phyloP scores from a whole-genome alignment of 768 basidiomycete species.

The Trametes cinnabarina region DNA sequence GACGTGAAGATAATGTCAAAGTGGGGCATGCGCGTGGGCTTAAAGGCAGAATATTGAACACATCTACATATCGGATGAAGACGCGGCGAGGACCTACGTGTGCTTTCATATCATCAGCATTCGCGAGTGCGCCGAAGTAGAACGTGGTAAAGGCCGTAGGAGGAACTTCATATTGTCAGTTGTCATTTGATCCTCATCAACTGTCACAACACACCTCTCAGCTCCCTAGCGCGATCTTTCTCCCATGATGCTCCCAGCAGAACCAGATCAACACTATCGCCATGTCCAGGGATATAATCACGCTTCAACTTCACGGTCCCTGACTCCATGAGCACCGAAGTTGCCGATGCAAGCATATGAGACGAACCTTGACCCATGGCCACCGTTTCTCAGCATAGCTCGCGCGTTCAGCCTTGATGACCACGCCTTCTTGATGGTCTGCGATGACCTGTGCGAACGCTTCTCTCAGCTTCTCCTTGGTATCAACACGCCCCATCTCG shows the following conservation, averaged over 20 bases:
- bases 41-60: not conserved
- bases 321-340: not conserved
- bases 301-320: constrained; percentile 52
- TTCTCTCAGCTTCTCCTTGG: constrained; percentile 33
- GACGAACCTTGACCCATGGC: constrained; percentile 83
- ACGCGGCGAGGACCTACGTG: constrained; percentile 33
- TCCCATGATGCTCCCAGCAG: constrained; percentile 81
- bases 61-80: not conserved
- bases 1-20: constrained; percentile 74
- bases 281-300: constrained; percentile 85
- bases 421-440: constrained; percentile 62
- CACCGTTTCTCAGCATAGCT: constrained; percentile 59
- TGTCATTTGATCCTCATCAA: no score
- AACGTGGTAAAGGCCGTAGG: constrained; percentile 76
- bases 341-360: not conserved
- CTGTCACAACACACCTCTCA: constrained; percentile 53
- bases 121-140: constrained; percentile 67
- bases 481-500: constrained; percentile 30
- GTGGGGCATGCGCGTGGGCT: constrained; percentile 51
- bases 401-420: constrained; percentile 74
- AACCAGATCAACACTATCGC: constrained; percentile 78
- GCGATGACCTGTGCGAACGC: constrained; percentile 54
- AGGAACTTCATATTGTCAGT: constrained; percentile 41
- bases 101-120: constrained; percentile 39
- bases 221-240: constrained; percentile 68